Percentiles rank a stretch among this genome's conserved stretches.
phyloP scores from a whole-genome alignment of 345 rosid species.

The Combretum micranthum region DNA sequence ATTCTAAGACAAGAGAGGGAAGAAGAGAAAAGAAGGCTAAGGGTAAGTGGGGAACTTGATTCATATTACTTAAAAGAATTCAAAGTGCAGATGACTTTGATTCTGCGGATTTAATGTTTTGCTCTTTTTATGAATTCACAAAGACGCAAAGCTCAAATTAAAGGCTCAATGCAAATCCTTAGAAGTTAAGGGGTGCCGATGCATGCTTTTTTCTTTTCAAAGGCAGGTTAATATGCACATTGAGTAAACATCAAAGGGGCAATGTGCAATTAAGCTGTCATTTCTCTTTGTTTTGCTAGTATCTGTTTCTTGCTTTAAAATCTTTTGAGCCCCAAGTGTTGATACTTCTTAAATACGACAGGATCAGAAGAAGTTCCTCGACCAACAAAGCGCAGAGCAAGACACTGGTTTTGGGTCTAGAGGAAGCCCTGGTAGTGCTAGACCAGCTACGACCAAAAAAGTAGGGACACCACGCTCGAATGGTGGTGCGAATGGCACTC shows the following conservation, averaged over 20 bases:
- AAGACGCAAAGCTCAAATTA: no score
- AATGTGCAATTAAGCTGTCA: background rate
- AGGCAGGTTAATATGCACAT: background rate
- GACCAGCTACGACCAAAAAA: slow-evolving; percentile 59
- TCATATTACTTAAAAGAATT: no score
- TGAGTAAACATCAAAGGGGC: no score
- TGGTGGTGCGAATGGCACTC: slow-evolving; percentile 73
- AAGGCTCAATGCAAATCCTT: no score
- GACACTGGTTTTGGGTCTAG: slow-evolving; percentile 59
- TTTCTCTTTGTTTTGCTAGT: background rate
- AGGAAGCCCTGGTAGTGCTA: slow-evolving; percentile 60
- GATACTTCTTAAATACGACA: background rate
- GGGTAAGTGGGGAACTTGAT: slow-evolving; percentile 28
- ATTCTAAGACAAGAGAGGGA: slow-evolving; percentile 91
- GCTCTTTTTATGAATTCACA: no score
- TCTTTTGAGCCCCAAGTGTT: no score
- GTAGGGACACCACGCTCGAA: slow-evolving; percentile 67
- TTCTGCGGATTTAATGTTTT: no score
- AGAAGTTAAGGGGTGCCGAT: no score
- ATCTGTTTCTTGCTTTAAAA: background rate
- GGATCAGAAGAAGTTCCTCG: slow-evolving; percentile 87
- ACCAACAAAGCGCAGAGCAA: slow-evolving; percentile 74
- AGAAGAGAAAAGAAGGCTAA: slow-evolving; percentile 81
- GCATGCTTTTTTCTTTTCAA: no score
- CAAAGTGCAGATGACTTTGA: no score